Evolutionary conservation across 2,329 filamentous ascomycete species (phyloP).

Genomic region (Paecilomyces fulvus): DNA sequence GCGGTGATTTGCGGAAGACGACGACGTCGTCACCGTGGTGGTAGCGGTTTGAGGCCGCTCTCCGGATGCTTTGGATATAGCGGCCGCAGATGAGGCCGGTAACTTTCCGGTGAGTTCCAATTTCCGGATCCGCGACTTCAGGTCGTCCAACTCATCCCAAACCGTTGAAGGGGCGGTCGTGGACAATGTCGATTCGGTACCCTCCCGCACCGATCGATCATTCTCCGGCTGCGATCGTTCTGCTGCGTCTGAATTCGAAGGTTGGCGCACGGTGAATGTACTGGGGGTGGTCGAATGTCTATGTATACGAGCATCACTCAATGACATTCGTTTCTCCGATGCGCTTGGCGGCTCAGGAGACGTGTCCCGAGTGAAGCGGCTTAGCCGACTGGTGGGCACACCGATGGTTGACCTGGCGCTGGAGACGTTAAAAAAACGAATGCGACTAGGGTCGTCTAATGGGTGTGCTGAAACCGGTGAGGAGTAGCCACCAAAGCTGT

Average conservation of each 20-base stretch:
- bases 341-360: constrained; percentile 20
- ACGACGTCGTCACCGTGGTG: constrained; percentile 83
- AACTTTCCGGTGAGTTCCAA: constrained; percentile 85
- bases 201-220: constrained; percentile 44
- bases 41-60: constrained; percentile 86
- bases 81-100: constrained; percentile 71
- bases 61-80: constrained; percentile 63
- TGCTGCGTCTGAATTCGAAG: constrained; percentile 25
- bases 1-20: constrained; percentile 73
- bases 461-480: constrained; percentile 30
- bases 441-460: constrained; percentile 28
- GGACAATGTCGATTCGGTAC: constrained; percentile 79
- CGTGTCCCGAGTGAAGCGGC: constrained; percentile 27
- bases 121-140: constrained; percentile 86
- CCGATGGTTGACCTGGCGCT: constrained; percentile 30
- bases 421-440: constrained; percentile 23
- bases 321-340: constrained; percentile 17
- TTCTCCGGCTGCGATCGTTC: constrained; percentile 24
- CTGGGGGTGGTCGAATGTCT: constrained; percentile 27
- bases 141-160: constrained; percentile 93
- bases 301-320: constrained; percentile 24
- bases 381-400: constrained; percentile 26
- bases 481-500: constrained; percentile 11
- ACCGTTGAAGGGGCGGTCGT: constrained; percentile 86
- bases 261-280: constrained; percentile 27